phyloP scores from a whole-genome alignment of 495 filamentous ascomycete species.

The Aspergillus hancockii region DNA sequence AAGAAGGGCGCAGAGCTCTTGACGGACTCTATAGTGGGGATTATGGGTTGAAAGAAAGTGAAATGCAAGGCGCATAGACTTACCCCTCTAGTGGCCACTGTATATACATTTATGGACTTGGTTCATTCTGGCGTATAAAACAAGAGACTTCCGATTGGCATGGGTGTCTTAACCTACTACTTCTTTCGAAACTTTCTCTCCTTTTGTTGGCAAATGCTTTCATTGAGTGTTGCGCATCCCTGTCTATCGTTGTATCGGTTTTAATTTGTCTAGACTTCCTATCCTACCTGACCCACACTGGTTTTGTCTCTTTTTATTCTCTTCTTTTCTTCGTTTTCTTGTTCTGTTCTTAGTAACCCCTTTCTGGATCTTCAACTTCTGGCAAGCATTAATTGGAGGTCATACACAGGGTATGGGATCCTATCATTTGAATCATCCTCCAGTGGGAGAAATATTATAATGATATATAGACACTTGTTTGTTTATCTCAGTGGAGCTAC shows the following conservation, averaged over 20 bases:
- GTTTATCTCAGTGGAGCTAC: neutral
- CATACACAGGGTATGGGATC: neutral
- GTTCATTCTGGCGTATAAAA: conserved; percentile 6
- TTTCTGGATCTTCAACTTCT: too few species aligned
- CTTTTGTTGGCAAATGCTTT: neutral
- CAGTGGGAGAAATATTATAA: neutral
- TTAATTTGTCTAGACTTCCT: neutral
- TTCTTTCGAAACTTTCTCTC: neutral
- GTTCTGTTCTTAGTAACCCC: too few species aligned
- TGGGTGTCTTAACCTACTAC: neutral
- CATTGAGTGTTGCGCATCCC: neutral
- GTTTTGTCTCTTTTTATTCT: too few species aligned
- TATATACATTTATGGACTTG: conserved; percentile 11
- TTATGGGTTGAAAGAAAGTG: conserved; percentile 55
- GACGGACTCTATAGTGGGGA: conserved; percentile 64
- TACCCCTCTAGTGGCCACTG: conserved; percentile 9
- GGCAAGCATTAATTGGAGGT: too few species aligned
- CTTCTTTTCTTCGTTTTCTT: too few species aligned
- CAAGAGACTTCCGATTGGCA: neutral
- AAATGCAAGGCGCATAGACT: conserved; percentile 42
- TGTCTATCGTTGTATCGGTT: neutral
- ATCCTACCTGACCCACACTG: neutral
- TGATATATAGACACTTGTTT: neutral
- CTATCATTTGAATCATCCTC: neutral
- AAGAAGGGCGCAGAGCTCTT: conserved; percentile 72